Evolutionary conservation across 345 rosid species (phyloP).

Genomic region (Turritis glabra): DNA sequence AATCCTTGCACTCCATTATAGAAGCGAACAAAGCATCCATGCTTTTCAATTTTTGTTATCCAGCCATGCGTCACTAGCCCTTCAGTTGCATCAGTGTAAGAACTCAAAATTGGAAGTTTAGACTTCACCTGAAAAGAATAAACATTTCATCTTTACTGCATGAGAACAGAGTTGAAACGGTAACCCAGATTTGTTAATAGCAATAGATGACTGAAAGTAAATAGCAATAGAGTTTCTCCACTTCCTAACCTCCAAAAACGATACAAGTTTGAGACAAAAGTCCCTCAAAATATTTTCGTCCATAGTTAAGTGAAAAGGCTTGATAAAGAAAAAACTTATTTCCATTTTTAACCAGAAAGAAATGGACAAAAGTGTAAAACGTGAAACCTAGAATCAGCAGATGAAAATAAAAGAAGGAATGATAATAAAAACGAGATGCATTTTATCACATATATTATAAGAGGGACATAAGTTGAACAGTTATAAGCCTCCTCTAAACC

Average conservation of each 20-base stretch:
- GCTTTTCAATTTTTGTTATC: conserved; percentile 92
- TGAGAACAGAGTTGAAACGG: conserved; percentile 12
- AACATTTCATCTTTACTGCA: conserved; percentile 13
- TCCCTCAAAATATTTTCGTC: conserved; percentile 2
- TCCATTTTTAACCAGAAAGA: not conserved
- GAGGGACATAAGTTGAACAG: conserved; percentile 1
- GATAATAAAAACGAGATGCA: not conserved
- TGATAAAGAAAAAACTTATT: conserved; percentile 9
- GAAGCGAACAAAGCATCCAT: conserved; percentile 93
- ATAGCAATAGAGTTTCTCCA: conserved; percentile 9
- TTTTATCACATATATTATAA: not conserved
- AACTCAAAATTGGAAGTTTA: conserved; percentile 75
- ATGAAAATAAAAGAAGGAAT: not conserved
- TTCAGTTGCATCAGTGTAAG: conserved; percentile 80
- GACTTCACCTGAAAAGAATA: conserved; percentile 79
- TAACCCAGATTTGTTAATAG: conserved; percentile 17
- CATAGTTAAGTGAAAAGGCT: conserved; percentile 6
- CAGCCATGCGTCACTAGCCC: conserved; percentile 92
- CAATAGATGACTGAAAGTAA: conserved; percentile 2
- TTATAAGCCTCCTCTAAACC: conserved; percentile 13
- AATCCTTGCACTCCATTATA: conserved; percentile 99
- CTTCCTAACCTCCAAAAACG: not conserved
- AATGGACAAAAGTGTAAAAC: not conserved
- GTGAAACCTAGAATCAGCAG: conserved; percentile 8
- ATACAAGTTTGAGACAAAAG: not conserved